phyloP scores from a whole-genome alignment of 1,139 yeast species.

The Debaryomyces nepalensis region DNA sequence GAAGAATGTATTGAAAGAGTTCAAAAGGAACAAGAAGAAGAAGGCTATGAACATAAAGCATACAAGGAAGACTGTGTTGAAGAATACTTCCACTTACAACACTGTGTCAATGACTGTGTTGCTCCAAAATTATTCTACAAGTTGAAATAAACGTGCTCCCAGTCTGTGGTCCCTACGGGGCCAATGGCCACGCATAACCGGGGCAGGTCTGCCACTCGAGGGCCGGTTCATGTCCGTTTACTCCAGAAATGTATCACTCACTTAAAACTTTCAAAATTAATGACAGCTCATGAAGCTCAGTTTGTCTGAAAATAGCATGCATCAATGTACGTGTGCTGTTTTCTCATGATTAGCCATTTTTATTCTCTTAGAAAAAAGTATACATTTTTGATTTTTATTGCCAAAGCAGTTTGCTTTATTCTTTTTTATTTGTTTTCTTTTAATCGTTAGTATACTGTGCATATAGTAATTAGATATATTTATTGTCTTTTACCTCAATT shows the following conservation, averaged over 20 bases:
- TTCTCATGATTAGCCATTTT: conserved; percentile 8
- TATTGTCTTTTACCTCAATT: conserved; percentile 8
- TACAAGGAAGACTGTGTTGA: conserved; percentile 97
- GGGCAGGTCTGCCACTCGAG: background rate
- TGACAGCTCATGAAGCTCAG: conserved; percentile 8
- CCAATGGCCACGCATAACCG: conserved; percentile 7
- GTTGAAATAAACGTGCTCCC: conserved; percentile 59
- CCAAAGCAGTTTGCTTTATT: conserved; percentile 9
- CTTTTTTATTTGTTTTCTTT: conserved; percentile 6
- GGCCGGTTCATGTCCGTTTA: background rate
- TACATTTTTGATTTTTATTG: conserved; percentile 11
- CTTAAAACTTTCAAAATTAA: conserved; percentile 7
- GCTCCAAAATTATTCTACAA: conserved; percentile 89
- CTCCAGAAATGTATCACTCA: conserved; percentile 4
- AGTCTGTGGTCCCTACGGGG: background rate
- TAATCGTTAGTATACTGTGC: conserved; percentile 16
- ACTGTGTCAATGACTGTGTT: conserved; percentile 89
- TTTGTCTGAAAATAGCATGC: background rate
- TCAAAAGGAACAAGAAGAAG: conserved; percentile 81
- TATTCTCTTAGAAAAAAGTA: conserved; percentile 9
- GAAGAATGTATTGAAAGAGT: conserved; percentile 96
- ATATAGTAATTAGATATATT: conserved; percentile 17
- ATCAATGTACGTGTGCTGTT: background rate
- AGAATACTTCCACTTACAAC: conserved; percentile 96
- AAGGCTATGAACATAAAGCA: conserved; percentile 75